Evolutionary conservation across 345 rosid species (phyloP).

Genomic region (Hirschfeldia incana): DNA sequence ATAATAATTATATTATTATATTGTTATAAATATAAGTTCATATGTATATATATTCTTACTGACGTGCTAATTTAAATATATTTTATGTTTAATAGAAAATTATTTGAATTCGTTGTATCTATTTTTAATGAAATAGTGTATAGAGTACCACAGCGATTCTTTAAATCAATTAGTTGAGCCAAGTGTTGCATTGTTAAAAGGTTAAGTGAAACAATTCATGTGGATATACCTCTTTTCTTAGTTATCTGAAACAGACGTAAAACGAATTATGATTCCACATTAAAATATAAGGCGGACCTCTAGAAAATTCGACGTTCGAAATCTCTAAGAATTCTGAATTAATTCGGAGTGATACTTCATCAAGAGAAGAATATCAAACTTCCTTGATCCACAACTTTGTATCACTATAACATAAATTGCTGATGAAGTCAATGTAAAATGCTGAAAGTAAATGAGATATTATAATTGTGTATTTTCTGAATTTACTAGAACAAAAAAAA

Average conservation of each 20-base stretch:
- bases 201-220: conserved; percentile 7
- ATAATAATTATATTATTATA: too few species aligned
- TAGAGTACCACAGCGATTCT: conserved; percentile 2
- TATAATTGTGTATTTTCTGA: too few species aligned
- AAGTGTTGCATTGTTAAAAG: conserved; percentile 25
- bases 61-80: background rate
- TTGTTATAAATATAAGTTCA: too few species aligned
- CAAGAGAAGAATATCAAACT: conserved; percentile 6
- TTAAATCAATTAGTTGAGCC: conserved; percentile 19
- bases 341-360: conserved; percentile 4
- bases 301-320: conserved; percentile 2
- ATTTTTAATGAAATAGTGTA: background rate
- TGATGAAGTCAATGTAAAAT: too few species aligned
- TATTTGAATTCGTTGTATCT: background rate
- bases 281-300: conserved; percentile 7
- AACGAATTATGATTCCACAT: conserved; percentile 34
- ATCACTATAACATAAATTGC: background rate
- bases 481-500: too few species aligned
- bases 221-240: conserved; percentile 35
- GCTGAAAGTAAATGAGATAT: too few species aligned
- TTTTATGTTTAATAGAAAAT: background rate
- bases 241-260: conserved; percentile 23
- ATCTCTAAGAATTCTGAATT: conserved; percentile 13
- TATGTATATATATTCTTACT: background rate
- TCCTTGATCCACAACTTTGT: conserved; percentile 17